Conservation (phyloP, 1,284 basidiomycete genomes). For the Leccinum subrobustum region DNA sequence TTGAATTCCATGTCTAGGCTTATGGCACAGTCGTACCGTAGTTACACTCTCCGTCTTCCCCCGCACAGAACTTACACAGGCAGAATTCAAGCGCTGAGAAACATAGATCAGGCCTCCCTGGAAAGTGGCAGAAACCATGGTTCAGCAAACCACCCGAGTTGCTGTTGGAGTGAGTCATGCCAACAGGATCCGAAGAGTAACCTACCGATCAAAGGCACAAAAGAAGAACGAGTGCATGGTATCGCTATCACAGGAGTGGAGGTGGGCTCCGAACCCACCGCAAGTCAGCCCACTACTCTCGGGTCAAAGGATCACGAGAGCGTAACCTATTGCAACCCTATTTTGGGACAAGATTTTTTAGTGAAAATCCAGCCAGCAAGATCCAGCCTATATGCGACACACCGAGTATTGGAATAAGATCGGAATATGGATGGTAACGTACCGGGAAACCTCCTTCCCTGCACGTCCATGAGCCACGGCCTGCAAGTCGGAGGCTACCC, state of each 20-base stretch:
- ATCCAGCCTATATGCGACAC: not conserved
- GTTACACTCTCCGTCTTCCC: too few relatives aligned
- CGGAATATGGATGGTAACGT: not conserved
- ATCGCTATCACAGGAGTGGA: not conserved
- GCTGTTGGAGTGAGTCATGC: not conserved
- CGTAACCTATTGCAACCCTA: not conserved
- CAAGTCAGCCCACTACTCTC: not conserved
- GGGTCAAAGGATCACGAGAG: not conserved
- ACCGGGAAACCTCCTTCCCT: not conserved
- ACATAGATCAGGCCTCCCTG: too few relatives aligned
- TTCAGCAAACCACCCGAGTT: too few relatives aligned
- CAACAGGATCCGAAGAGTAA: not conserved
- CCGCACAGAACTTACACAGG: too few relatives aligned
- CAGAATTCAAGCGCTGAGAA: too few relatives aligned
- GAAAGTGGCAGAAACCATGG: too few relatives aligned
- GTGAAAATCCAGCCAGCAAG: not conserved
- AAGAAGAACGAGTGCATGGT: not conserved
- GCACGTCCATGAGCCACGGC: too few relatives aligned
- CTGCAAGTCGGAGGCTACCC: too few relatives aligned
- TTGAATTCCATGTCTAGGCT: not conserved
- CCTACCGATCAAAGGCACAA: not conserved
- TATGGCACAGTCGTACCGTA: not conserved
- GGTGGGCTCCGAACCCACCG: not conserved
- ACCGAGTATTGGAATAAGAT: not conserved
- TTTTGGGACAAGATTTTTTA: not conserved